phyloP scores from a whole-genome alignment of 805 yeast species.

The Candida cerambycidarum region DNA sequence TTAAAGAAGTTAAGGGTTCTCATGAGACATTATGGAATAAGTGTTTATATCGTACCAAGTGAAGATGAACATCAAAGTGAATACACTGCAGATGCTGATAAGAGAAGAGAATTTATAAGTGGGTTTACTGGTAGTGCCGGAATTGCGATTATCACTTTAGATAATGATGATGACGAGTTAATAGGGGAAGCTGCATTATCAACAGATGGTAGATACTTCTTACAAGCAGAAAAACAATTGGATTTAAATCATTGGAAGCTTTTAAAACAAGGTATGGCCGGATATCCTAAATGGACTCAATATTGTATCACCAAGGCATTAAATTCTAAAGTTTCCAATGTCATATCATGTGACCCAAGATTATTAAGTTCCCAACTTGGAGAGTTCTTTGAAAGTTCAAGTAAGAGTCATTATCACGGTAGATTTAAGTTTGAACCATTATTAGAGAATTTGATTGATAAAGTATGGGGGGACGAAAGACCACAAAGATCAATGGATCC shows the following conservation, averaged over 20 bases:
- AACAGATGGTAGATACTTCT: constrained; percentile 93
- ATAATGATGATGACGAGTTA: constrained; percentile 39
- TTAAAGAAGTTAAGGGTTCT: constrained; percentile 57
- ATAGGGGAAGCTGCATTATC: constrained; percentile 75
- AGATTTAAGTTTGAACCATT: constrained; percentile 32
- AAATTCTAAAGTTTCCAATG: constrained; percentile 47
- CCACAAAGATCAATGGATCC: constrained; percentile 36
- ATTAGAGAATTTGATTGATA: constrained; percentile 34
- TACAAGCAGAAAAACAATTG: constrained; percentile 84
- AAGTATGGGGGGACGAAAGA: constrained; percentile 36
- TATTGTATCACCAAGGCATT: constrained; percentile 61
- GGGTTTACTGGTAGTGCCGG: constrained; percentile 96
- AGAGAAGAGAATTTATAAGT: constrained; percentile 76
- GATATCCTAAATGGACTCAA: constrained; percentile 74
- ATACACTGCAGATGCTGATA: constrained; percentile 79
- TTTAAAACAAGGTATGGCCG: constrained; percentile 75
- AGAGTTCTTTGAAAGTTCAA: constrained; percentile 32
- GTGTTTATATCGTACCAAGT: constrained; percentile 75
- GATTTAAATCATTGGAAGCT: constrained; percentile 71
- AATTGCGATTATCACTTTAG: constrained; percentile 72
- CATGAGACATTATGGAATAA: constrained; percentile 64
- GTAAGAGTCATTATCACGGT: constrained; percentile 17
- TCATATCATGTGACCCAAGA: constrained; percentile 82
- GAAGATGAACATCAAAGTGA: constrained; percentile 96
- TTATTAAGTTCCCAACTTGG: constrained; percentile 56